Conservation (phyloP, 768 basidiomycete species). For the Hericium coralloides region DNA sequence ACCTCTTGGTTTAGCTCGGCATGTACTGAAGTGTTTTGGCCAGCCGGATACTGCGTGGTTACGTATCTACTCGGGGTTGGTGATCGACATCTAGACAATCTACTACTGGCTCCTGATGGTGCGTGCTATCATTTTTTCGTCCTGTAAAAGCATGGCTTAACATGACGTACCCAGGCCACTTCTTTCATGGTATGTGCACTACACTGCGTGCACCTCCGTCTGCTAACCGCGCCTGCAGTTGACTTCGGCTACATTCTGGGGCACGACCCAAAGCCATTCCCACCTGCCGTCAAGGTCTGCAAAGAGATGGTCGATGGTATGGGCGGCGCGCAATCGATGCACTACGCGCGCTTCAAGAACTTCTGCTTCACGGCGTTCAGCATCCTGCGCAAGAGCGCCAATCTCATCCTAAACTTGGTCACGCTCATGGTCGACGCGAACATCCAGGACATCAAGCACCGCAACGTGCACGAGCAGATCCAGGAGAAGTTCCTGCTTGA, state of each 20-base stretch:
- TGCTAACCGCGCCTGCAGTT: conserved; percentile 38
- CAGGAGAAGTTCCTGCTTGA: conserved; percentile 96
- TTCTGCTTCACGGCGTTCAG: conserved; percentile 98
- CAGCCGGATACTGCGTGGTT: conserved; percentile 96
- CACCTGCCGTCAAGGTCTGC: conserved; percentile 96
- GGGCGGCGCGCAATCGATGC: conserved; percentile 95
- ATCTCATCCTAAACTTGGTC: conserved; percentile 92
- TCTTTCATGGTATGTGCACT: conserved; percentile 78
- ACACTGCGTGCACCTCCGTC: background rate
- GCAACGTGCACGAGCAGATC: conserved; percentile 80
- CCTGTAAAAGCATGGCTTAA: too few relatives aligned
- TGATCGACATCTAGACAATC: conserved; percentile 93
- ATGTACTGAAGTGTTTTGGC: conserved; percentile 9
- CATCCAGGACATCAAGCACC: conserved; percentile 93
- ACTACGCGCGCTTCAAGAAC: conserved; percentile 93
- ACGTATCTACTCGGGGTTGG: conserved; percentile 96
- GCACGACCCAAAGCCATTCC: conserved; percentile 94
- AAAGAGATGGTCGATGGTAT: conserved; percentile 99
- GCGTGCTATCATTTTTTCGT: conserved; percentile 11
- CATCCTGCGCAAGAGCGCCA: conserved; percentile 92
- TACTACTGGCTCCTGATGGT: conserved; percentile 90
- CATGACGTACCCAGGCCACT: conserved; percentile 49
- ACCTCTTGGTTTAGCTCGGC: too few relatives aligned
- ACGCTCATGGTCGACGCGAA: conserved; percentile 97
- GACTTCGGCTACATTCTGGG: conserved; percentile 99